Conservation (phyloP, 2,329 filamentous ascomycete genomes). For the Fusarium longipes region DNA sequence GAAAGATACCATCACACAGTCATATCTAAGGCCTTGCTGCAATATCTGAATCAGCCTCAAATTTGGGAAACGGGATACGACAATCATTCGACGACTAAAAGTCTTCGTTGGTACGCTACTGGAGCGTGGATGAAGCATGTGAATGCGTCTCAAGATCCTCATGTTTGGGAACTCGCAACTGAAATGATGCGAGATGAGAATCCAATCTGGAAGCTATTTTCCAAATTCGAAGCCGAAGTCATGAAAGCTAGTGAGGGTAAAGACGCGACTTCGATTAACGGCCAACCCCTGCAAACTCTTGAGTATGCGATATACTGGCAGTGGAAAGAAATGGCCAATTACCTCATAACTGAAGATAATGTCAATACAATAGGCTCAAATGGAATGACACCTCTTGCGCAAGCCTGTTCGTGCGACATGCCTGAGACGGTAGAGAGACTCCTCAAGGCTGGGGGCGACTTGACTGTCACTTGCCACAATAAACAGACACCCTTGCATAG, state of each 20-base stretch:
- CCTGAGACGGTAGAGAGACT: accelerated
- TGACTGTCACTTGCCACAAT: accelerated
- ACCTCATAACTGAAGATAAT: not conserved
- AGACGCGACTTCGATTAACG: not conserved
- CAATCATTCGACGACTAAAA: accelerated
- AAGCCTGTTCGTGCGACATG: not conserved
- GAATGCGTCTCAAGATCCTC: not conserved
- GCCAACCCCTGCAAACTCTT: not conserved
- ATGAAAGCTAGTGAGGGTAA: accelerated
- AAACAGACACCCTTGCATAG: accelerated
- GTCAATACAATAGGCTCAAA: not conserved
- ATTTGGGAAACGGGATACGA: not conserved
- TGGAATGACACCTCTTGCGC: not conserved
- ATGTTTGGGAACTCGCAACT: not conserved
- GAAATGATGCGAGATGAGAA: not conserved
- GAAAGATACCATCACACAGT: not conserved
- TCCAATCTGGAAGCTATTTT: not conserved
- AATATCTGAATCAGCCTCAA: not conserved
- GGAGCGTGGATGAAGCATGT: accelerated
- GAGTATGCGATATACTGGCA: not conserved
- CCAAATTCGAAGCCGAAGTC: not conserved
- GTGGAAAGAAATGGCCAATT: not conserved
- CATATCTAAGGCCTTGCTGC: not conserved
- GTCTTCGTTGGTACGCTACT: not conserved
- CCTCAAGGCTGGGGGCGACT: not conserved